Evolutionary conservation across 495 filamentous ascomycete species (phyloP).

Genomic region (Penicillium canariense): DNA sequence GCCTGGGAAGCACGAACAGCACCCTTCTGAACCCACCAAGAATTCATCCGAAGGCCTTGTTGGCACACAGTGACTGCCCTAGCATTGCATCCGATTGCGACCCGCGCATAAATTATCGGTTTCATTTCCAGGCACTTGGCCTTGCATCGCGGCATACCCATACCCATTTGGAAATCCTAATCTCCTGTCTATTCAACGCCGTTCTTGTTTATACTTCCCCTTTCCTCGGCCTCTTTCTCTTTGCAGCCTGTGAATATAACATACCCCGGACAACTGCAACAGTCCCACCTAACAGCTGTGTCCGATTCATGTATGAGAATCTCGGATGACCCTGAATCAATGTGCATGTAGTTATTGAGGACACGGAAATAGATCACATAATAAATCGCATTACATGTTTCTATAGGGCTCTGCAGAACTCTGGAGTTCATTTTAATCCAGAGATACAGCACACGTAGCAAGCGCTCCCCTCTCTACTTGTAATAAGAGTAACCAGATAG

Average conservation of each 20-base stretch:
- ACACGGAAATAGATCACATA: conserved; percentile 8
- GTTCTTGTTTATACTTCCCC: conserved; percentile 1
- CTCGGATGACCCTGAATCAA: background rate
- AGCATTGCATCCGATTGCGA: background rate
- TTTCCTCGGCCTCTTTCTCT: background rate
- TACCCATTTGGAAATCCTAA: conserved; percentile 3
- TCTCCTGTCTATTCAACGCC: background rate
- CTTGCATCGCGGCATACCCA: conserved; percentile 16
- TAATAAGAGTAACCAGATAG: background rate
- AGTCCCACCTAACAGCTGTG: background rate
- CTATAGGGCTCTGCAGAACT: background rate
- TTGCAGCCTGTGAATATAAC: background rate
- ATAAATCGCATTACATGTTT: conserved; percentile 3
- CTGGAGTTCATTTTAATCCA: background rate
- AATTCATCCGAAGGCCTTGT: background rate
- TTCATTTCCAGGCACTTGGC: conserved; percentile 4
- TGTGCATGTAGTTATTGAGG: conserved; percentile 3
- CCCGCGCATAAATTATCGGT: background rate
- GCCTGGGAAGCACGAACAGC: conserved; percentile 5
- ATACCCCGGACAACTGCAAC: background rate
- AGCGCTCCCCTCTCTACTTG: background rate
- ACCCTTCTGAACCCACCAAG: background rate
- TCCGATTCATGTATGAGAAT: background rate
- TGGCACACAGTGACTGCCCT: background rate
- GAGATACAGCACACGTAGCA: background rate